phyloP scores from a whole-genome alignment of 2,329 filamentous ascomycete genomes.

The Periconia sp. region DNA sequence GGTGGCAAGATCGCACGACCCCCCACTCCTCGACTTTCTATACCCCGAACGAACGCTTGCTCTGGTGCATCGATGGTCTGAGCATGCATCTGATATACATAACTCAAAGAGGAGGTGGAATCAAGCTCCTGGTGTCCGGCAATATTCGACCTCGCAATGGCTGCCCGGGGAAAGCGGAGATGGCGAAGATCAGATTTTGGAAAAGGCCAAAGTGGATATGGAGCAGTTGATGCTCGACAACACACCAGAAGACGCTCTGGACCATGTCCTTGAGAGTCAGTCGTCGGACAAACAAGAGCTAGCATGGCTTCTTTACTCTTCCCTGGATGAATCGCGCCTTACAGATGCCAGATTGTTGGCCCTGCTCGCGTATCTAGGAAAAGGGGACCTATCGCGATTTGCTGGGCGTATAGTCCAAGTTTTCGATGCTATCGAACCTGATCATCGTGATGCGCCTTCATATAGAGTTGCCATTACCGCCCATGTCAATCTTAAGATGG shows the following conservation, averaged over 20 bases:
- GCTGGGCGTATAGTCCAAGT: slow-evolving; percentile 48
- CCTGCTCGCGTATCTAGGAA: slow-evolving; percentile 34
- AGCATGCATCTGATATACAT: slow-evolving; percentile 19
- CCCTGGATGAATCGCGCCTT: slow-evolving; percentile 17
- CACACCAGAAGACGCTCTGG: slow-evolving; percentile 21
- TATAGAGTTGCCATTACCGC: slow-evolving; percentile 51
- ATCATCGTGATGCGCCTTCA: slow-evolving; percentile 43
- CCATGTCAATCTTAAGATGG: slow-evolving; percentile 45
- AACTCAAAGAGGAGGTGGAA: slow-evolving; percentile 25
- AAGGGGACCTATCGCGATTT: slow-evolving; percentile 16
- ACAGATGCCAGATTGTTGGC: slow-evolving; percentile 14
- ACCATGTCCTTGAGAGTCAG: slow-evolving; percentile 14
- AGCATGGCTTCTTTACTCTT: slow-evolving; percentile 42
- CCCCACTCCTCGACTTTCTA: slow-evolving; percentile 48
- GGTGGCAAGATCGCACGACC: slow-evolving; percentile 7
- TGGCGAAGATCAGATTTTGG: slow-evolving; percentile 9
- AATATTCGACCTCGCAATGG: slow-evolving; percentile 25
- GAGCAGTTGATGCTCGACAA: slow-evolving; percentile 15
- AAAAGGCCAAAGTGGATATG: slow-evolving; percentile 21
- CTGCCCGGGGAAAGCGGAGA: slow-evolving; percentile 11
- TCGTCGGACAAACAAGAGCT: slow-evolving; percentile 27
- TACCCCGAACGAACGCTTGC: slow-evolving; percentile 50
- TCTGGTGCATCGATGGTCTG: slow-evolving; percentile 34
- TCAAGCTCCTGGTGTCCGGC: slow-evolving; percentile 25
- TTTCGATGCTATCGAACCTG: slow-evolving; percentile 42